These are phyloP conservation scores for Eucalyptus marginata DNA, from an alignment of 345 rosid species.

Conservation along the genomic window DNA sequence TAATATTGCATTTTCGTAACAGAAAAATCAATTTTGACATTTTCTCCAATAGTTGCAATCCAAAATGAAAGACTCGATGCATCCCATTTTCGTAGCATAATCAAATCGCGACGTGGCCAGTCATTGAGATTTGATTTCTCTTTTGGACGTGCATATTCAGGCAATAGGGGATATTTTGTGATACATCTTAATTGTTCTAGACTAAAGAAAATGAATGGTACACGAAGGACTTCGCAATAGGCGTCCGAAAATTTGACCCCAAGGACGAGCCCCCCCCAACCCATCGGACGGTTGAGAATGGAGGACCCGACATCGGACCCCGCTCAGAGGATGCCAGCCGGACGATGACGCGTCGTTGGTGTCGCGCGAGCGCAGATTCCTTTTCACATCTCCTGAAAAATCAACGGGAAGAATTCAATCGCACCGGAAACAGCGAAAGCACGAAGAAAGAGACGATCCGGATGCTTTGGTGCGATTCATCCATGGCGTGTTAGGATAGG, in stretches of 20 bases:
- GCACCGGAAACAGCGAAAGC: background rate
- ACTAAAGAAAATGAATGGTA: background rate
- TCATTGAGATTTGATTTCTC: background rate
- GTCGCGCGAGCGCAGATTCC: background rate
- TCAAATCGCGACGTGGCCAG: rapidly evolving
- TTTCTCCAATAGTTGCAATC: background rate
- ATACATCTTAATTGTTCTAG: background rate
- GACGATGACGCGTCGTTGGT: background rate
- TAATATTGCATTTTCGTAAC: rapidly evolving
- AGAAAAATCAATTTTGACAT: background rate
- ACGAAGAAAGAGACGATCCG: background rate
- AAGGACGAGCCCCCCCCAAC: background rate
- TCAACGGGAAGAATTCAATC: background rate
- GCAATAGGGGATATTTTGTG: background rate
- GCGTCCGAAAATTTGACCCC: background rate
- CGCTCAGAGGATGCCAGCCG: background rate
- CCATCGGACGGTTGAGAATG: background rate
- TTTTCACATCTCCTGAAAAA: background rate
- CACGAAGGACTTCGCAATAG: background rate
- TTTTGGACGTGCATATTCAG: background rate
- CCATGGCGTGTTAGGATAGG: background rate
- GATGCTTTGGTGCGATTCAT: background rate
- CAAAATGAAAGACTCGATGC: background rate
- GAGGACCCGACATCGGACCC: background rate
- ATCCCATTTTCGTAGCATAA: background rate